Base-by-base conservation (phyloP, 768 basidiomycete genomes). In the Cystofilobasidium capitatum region DNA sequence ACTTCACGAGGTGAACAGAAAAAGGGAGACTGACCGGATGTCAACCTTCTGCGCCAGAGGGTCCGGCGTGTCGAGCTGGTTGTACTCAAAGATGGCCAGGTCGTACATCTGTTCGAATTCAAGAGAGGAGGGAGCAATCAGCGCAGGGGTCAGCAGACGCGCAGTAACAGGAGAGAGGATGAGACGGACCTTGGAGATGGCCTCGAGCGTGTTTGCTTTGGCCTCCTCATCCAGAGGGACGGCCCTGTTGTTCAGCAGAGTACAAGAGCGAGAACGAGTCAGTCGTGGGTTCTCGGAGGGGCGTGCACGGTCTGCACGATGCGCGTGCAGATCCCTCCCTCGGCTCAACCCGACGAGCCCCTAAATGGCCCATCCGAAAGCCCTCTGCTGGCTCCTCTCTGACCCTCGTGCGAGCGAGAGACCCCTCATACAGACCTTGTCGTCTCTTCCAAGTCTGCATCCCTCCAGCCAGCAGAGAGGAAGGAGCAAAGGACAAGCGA, bases 131-230 rank as follows among this genome's bases (percentile, higher is more conserved):
- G 22, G 31, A 10, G 6, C 4, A 12, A 36, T 16, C 33, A 58
- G 57, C 22, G 55, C n/a, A 10, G 51, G 14, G 54, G 47, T 29
- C 16, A 26, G 49, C 40, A 6, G 26, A 16, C 5, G 9, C 24
- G 10, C 36, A 20, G 0, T 51, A 37, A 13, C 39, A 14, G 16
- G 33, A 47, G 29, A 47, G 36, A n/a, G 5, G 24, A 7, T n/a
- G 14, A 22, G 8, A 45, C 54, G n/a, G 24, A 66, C 57, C 57
- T 59, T 59, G 17, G 22, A 26, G 8, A 66, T 13, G n/a, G 58
- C 64, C 24, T 65, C 64, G 17, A 65, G 57, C 14, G 55, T 31
- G 45, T 65, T 65, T n/a, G 39, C 44, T 12, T 54, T 58, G 42
- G 42, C 3, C 31, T 37, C 7, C 22, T 42, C 29, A 5, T 58